A percentile compares a stretch with the other conserved stretches of the same genome.
Conservation (phyloP, 2,329 filamentous ascomycete species). For the Colletotrichum zoysiae region DNA sequence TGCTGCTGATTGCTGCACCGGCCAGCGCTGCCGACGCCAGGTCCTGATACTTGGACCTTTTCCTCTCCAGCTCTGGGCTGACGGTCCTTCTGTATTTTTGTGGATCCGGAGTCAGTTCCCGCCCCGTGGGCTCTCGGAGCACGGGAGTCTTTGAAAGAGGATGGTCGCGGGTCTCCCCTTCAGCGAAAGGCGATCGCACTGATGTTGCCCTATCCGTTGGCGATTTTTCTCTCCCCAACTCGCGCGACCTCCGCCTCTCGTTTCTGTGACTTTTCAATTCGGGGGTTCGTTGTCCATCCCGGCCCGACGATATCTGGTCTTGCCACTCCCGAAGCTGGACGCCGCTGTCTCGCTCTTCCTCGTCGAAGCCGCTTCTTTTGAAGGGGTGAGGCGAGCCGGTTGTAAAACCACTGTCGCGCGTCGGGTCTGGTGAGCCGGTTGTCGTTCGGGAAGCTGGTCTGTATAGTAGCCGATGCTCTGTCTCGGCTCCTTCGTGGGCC, state of each 20-base stretch:
- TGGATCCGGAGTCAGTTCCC: conserved; percentile 56
- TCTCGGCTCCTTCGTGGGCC: conserved; percentile 60
- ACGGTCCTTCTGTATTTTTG: conserved; percentile 53
- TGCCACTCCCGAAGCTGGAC: conserved; percentile 65
- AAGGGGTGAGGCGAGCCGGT: conserved; percentile 59
- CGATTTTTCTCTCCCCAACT: conserved; percentile 33
- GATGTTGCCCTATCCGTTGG: conserved; percentile 45
- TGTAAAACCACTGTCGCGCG: conserved; percentile 64
- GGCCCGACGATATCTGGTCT: conserved; percentile 47
- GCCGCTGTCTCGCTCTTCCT: conserved; percentile 66
- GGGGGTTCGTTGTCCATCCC: conserved; percentile 43
- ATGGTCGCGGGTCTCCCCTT: conserved; percentile 43
- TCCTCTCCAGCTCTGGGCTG: conserved; percentile 41
- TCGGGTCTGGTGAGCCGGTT: conserved; percentile 51
- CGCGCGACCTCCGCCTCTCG: conserved; percentile 44
- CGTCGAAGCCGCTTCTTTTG: conserved; percentile 50
- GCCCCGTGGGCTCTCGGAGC: conserved; percentile 54
- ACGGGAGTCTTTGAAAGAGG: conserved; percentile 55
- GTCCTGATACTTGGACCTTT: conserved; percentile 46
- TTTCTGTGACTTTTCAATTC: conserved; percentile 30
- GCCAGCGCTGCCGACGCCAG: conserved; percentile 50
- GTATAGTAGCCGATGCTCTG: conserved; percentile 41
- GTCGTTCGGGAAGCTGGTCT: conserved; percentile 40
- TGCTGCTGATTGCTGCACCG: conserved; percentile 26
- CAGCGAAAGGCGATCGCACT: conserved; percentile 43